Base-by-base conservation (phyloP, 768 basidiomycete species). In the Termitomyces sp. region DNA sequence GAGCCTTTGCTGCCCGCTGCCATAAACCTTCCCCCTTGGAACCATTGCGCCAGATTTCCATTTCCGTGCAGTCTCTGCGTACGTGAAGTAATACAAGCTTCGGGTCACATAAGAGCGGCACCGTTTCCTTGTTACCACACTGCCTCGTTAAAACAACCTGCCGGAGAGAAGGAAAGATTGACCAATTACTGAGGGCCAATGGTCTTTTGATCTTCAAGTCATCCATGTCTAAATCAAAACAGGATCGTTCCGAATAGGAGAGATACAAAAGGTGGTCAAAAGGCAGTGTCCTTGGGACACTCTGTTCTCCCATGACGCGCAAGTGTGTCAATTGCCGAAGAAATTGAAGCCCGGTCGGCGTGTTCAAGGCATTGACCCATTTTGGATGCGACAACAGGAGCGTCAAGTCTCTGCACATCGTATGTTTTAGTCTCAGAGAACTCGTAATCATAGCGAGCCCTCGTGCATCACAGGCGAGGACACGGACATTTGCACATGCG, bases 41-140 rank as follows among this genome's bases (percentile, higher is more conserved):
- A 38, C 63, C 68, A 54, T 72, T 69, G 38, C 71, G 68, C 74
- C 75, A 76, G 28, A 71, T 65, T 43, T 72, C 68, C 57, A 72
- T 59, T 62, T 74, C 75, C 28, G 71, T 70, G 44, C 62, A 58
- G 45, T 66, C 63, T 33, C 62, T 57, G 3, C 67, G 67, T 9
- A 73, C 67, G 49, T 67, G 65, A 10, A 67, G 54, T 35, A 72
- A 60, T 21, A 70, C 60, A 45, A 67, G 54, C 23, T 51, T 64
- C 35, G 62, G 59, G 31, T 60, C 61, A 42, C 64, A 59, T 19
- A 66, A 62, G 40, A 62, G 64, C 23, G 69, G 63, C 7, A 62
- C 56, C 21, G 54, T 58, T 11, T 62, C 66, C 41, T 59, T 53
- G 11, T 63, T 62, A 12, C 63, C 65, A 44, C 67, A 63, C 33